phyloP scores from a whole-genome alignment of 768 basidiomycete genomes.

The Phlebiopsis flavidoalba region DNA sequence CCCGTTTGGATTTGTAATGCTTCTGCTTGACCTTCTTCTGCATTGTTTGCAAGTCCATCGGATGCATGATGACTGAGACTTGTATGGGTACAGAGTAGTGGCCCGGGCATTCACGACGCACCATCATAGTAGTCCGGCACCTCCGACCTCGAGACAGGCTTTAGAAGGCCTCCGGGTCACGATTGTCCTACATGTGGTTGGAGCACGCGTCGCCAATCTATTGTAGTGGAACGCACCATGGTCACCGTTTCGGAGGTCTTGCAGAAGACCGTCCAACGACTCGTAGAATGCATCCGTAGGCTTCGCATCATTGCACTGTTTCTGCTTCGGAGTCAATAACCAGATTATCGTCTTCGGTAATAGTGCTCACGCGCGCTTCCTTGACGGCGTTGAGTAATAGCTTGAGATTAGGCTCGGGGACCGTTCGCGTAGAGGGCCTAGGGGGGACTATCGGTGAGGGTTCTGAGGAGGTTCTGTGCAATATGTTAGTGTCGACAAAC shows the following conservation, averaged over 20 bases:
- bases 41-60: constrained; percentile 96
- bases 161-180: constrained; percentile 91
- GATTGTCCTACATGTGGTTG: constrained; percentile 55
- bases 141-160: constrained; percentile 86
- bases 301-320: constrained; percentile 55
- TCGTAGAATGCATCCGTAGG: constrained; percentile 90
- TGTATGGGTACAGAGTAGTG: background rate
- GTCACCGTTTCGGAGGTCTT: constrained; percentile 79
- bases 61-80: constrained; percentile 75
- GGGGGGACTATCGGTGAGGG: constrained; percentile 73
- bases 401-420: constrained; percentile 69
- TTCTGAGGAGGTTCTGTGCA: constrained; percentile 80
- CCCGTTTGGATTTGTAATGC: constrained; percentile 88
- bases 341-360: constrained; percentile 8
- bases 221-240: constrained; percentile 39
- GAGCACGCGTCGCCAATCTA: constrained; percentile 21
- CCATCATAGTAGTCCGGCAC: constrained; percentile 93
- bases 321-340: constrained; percentile 30
- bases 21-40: constrained; percentile 89
- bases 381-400: constrained; percentile 80
- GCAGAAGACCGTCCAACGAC: constrained; percentile 81
- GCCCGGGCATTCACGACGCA: constrained; percentile 29
- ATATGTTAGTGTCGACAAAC: constrained; percentile 5
- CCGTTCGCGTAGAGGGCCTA: constrained; percentile 56
- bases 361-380: constrained; percentile 72